Evolutionary conservation across 352 stramenopile species (phyloP).

Genomic region (Globisporangium orthogonon): DNA sequence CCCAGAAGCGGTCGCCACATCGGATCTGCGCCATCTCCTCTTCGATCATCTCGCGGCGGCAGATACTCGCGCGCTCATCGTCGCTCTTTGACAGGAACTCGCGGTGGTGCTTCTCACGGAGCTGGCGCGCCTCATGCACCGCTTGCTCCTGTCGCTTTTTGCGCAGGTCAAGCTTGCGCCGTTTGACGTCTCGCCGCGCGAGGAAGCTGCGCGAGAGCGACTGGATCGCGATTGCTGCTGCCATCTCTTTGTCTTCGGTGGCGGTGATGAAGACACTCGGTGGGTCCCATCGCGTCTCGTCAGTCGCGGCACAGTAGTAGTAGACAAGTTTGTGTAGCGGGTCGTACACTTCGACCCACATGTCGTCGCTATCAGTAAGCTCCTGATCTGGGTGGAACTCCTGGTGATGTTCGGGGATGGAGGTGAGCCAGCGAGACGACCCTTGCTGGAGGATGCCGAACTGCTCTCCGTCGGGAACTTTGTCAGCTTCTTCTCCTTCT

Average conservation of each 20-base stretch:
- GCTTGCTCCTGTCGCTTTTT: conserved; percentile 22
- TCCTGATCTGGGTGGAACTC: not conserved
- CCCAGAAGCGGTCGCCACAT: conserved; percentile 47
- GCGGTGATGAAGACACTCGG: conserved; percentile 28
- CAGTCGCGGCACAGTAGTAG: conserved; percentile 44
- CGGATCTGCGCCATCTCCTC: conserved; percentile 45
- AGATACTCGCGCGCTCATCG: conserved; percentile 26
- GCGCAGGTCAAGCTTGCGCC: conserved; percentile 17
- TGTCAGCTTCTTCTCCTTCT: not conserved
- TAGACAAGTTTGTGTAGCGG: conserved; percentile 48
- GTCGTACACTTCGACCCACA: conserved; percentile 66
- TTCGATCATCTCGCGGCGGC: conserved; percentile 42
- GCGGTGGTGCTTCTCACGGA: conserved; percentile 16
- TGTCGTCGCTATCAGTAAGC: not conserved
- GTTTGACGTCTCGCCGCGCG: conserved; percentile 26
- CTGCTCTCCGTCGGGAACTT: not conserved
- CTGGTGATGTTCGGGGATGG: conserved; percentile 3
- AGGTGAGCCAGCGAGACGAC: not conserved
- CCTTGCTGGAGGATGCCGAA: not conserved
- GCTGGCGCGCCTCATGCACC: conserved; percentile 9
- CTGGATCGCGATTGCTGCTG: conserved; percentile 50
- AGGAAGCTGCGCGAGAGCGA: conserved; percentile 37
- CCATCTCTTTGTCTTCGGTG: conserved; percentile 33
- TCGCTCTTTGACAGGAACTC: conserved; percentile 25
- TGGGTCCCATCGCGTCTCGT: conserved; percentile 40